Percentiles rank a stretch among this genome's conserved stretches.
Conservation (phyloP, 1,284 basidiomycete genomes). For the Melampsora larici-populina region DNA sequence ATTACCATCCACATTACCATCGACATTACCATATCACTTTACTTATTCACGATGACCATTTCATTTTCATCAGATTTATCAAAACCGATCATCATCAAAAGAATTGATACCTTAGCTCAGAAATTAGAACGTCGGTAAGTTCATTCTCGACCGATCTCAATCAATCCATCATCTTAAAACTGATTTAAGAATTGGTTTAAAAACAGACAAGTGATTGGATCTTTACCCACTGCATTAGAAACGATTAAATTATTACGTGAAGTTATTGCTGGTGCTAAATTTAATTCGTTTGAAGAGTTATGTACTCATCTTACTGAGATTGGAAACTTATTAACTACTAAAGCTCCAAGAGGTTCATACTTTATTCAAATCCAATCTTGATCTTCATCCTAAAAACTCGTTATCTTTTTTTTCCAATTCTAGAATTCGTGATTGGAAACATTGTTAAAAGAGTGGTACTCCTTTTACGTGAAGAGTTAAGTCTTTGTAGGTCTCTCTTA, state of each 20-base stretch:
- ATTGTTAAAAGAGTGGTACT: slow-evolving; percentile 24
- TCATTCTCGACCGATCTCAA: not conserved
- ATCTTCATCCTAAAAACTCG: not conserved
- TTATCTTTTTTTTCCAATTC: not conserved
- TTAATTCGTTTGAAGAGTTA: slow-evolving; percentile 40
- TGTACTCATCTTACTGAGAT: slow-evolving; percentile 25
- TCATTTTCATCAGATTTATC: slow-evolving; percentile 33
- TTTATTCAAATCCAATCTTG: not conserved
- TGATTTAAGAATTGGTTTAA: too few species aligned
- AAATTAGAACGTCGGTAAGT: slow-evolving; percentile 24
- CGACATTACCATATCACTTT: too few species aligned
- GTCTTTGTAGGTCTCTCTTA: not conserved
- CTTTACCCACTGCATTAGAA: slow-evolving; percentile 22
- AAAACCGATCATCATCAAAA: slow-evolving; percentile 25
- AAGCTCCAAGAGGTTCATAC: slow-evolving; percentile 40
- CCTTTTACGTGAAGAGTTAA: slow-evolving; percentile 40
- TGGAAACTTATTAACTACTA: slow-evolving; percentile 11
- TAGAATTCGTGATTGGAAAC: slow-evolving; percentile 43
- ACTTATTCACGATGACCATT: slow-evolving; percentile 13
- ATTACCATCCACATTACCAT: too few species aligned
- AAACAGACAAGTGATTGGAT: slow-evolving; percentile 35
- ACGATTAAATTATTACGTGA: slow-evolving; percentile 36
- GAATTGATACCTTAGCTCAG: slow-evolving; percentile 19
- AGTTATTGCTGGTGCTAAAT: slow-evolving; percentile 29
- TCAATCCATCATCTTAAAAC: not conserved